Evolutionary conservation across 208 protist genomes (phyloP).

Genomic region (Trichomonas vaginalis): DNA sequence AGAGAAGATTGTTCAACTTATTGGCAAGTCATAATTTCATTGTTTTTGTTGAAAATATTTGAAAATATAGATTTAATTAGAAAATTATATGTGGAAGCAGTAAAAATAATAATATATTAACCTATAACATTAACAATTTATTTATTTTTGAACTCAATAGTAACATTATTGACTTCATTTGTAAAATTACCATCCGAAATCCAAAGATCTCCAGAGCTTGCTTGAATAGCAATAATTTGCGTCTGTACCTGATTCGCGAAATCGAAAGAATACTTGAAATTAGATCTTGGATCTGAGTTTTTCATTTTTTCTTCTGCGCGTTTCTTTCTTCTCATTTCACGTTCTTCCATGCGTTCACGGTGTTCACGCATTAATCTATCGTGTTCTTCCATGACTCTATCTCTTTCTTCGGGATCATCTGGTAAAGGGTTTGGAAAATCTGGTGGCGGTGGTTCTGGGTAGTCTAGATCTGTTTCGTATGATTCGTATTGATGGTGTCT

Average conservation of each 20-base stretch:
- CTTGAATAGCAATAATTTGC: neutral
- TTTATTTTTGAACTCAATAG: neutral
- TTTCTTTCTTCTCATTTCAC: neutral
- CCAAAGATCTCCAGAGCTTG: neutral
- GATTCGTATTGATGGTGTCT: neutral
- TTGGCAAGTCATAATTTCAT: too few relatives aligned
- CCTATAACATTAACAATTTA: neutral
- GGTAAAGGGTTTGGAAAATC: neutral
- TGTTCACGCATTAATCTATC: neutral
- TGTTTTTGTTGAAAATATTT: too few relatives aligned
- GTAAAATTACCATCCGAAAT: neutral
- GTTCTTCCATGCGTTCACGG: neutral
- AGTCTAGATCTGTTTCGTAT: neutral
- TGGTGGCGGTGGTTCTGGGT: neutral
- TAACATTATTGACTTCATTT: neutral
- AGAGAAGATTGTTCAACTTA: too few relatives aligned
- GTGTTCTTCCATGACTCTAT: neutral
- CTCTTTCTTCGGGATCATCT: neutral
- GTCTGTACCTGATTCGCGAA: neutral
- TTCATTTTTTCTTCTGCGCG: neutral
- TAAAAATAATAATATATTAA: too few relatives aligned
- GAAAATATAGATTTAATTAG: too few relatives aligned
- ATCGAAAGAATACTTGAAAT: neutral
- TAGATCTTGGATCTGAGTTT: neutral
- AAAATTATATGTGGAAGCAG: too few relatives aligned